Evolutionary conservation across 257 asterid genomes (phyloP).

Genomic region (Salvia miltiorrhiza): DNA sequence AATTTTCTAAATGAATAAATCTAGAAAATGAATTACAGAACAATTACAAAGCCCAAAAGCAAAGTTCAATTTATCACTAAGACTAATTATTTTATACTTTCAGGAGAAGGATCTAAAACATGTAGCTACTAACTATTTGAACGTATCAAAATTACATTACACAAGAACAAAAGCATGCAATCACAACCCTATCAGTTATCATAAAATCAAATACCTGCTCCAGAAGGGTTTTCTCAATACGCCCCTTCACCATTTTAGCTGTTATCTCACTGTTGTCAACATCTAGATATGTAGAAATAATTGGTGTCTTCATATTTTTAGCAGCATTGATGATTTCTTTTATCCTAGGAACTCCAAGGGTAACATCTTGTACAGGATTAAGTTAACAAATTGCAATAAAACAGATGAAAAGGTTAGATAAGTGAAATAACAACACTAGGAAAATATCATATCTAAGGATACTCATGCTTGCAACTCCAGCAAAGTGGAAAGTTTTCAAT

Average conservation of each 20-base stretch:
- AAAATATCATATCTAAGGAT: constrained; percentile 48
- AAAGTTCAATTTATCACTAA: background rate
- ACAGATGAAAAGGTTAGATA: constrained; percentile 6
- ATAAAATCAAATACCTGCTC: constrained; percentile 56
- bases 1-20: constrained; percentile 6
- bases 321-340: constrained; percentile 85
- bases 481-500: constrained; percentile 96
- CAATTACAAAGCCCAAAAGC: background rate
- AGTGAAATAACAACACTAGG: constrained; percentile 12
- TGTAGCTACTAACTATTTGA: background rate
- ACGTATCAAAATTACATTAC: background rate
- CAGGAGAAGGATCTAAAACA: background rate
- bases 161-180: background rate
- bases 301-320: constrained; percentile 81
- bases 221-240: constrained; percentile 74
- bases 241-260: constrained; percentile 74
- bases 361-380: constrained; percentile 69
- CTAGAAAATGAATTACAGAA: background rate
- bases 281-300: constrained; percentile 63
- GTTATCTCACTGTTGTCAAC: constrained; percentile 34
- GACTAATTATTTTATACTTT: background rate
- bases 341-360: constrained; percentile 97
- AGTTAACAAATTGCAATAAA: constrained; percentile 30
- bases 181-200: background rate
- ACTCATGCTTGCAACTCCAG: constrained; percentile 99